A percentile compares a stretch with the other conserved stretches of the same genome.
These are phyloP conservation scores for Eucalyptus sp. DNA, from an alignment of 345 rosid species.

Conservation along the genomic window DNA sequence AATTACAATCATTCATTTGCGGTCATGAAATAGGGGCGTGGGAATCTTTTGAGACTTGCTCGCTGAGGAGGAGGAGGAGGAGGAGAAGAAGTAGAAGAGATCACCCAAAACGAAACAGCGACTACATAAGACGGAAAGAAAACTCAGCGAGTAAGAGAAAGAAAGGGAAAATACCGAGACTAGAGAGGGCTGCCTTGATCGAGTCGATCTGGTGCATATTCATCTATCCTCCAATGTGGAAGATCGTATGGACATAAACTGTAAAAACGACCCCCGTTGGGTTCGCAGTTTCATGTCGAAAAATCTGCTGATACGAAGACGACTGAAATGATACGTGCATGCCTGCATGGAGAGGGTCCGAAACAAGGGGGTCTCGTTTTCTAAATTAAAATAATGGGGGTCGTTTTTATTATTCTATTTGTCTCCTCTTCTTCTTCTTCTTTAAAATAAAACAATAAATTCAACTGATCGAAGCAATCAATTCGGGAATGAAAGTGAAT, in stretches of 20 bases:
- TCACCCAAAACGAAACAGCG: not conserved
- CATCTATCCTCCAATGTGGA: not conserved
- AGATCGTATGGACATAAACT: not conserved
- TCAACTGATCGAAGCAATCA: not conserved
- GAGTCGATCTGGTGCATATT: not conserved
- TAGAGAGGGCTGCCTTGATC: not conserved
- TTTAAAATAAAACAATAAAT: too few relatives aligned
- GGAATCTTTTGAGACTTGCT: not conserved
- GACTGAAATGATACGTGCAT: not conserved
- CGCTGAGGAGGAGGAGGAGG: not conserved
- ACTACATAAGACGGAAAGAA: not conserved
- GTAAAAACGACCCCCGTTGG: not conserved
- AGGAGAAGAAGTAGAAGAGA: not conserved
- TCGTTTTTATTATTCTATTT: not conserved
- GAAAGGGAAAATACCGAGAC: not conserved
- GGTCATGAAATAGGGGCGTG: not conserved
- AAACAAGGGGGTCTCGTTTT: too few relatives aligned
- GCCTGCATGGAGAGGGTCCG: not conserved
- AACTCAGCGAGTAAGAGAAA: not conserved
- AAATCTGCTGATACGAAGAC: not conserved
- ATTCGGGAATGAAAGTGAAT: not conserved
- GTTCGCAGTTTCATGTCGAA: not conserved
- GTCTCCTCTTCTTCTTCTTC: not conserved
- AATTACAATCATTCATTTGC: not conserved
- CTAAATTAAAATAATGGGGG: not conserved